These are phyloP conservation scores for Trametes hirsuta DNA, from an alignment of 1,284 basidiomycete genomes.

Conservation along the genomic window DNA sequence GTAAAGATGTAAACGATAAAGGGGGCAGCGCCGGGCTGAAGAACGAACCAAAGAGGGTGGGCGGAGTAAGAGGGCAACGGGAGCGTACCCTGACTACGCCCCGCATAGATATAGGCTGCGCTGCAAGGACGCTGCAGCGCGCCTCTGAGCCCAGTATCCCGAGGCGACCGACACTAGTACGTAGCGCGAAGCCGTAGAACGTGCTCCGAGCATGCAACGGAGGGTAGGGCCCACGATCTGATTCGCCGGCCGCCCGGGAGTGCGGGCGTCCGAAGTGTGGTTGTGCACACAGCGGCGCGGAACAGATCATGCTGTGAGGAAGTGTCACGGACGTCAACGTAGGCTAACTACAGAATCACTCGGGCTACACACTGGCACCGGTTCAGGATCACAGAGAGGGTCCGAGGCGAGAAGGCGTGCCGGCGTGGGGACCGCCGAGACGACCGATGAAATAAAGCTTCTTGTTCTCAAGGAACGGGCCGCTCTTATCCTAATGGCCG, in stretches of 20 bases:
- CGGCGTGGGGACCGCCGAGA: slow-evolving; percentile 1
- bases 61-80: neutral
- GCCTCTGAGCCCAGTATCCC: neutral
- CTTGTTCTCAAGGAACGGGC: neutral
- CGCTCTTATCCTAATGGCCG: no score
- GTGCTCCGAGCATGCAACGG: neutral
- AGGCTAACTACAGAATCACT: slow-evolving; percentile 10
- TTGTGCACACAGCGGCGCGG: neutral
- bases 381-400: neutral
- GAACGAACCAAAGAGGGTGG: neutral
- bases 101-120: slow-evolving; percentile 3
- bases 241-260: neutral
- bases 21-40: slow-evolving; percentile 10
- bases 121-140: neutral
- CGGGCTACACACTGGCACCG: neutral
- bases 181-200: neutral
- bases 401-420: neutral
- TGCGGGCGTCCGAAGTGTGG: neutral
- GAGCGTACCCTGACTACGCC: neutral
- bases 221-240: neutral
- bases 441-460: slow-evolving; percentile 6
- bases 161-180: neutral
- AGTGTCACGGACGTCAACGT: slow-evolving; percentile 5
- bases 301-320: neutral
- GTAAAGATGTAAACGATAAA: neutral